A percentile compares a stretch with the other conserved stretches of the same genome.
Evolutionary conservation across 2,329 filamentous ascomycete genomes (phyloP).

Genomic region (Onygenales sp.): DNA sequence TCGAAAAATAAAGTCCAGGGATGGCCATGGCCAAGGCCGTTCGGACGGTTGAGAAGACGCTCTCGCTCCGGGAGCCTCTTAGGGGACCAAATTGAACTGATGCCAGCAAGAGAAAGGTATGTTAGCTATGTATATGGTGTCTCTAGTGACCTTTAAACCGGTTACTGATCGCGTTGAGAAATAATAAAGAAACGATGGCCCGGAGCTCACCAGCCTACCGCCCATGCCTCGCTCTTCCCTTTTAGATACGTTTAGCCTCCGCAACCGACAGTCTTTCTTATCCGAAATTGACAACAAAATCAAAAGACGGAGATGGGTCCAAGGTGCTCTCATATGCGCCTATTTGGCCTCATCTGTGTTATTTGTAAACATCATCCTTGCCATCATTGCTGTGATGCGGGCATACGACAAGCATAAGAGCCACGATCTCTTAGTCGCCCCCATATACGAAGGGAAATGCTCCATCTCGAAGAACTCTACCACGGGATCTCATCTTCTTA

Average conservation of each 20-base stretch:
- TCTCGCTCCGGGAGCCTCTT: neutral
- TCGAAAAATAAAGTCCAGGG: neutral
- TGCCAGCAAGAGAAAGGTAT: neutral
- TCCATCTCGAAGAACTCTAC: conserved; percentile 1
- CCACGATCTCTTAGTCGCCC: neutral
- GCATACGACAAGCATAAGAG: neutral
- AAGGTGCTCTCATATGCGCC: conserved; percentile 3
- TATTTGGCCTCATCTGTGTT: conserved; percentile 4
- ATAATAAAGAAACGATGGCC: neutral
- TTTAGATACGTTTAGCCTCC: too few relatives aligned
- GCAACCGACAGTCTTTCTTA: too few relatives aligned
- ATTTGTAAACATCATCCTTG: conserved; percentile 8
- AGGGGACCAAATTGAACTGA: neutral
- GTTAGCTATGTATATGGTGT: neutral
- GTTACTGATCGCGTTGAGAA: neutral
- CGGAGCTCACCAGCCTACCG: neutral
- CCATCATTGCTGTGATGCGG: neutral
- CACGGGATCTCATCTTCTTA: conserved; percentile 21
- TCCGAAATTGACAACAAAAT: neutral
- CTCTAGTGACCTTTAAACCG: too few relatives aligned
- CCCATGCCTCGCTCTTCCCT: neutral
- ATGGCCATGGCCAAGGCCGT: neutral
- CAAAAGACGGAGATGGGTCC: neutral
- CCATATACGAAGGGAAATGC: conserved; percentile 9
- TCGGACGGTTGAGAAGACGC: neutral